Conservation (phyloP, 225 moss, liverwort and hornwort genomes). For the Climacium dendroides region DNA sequence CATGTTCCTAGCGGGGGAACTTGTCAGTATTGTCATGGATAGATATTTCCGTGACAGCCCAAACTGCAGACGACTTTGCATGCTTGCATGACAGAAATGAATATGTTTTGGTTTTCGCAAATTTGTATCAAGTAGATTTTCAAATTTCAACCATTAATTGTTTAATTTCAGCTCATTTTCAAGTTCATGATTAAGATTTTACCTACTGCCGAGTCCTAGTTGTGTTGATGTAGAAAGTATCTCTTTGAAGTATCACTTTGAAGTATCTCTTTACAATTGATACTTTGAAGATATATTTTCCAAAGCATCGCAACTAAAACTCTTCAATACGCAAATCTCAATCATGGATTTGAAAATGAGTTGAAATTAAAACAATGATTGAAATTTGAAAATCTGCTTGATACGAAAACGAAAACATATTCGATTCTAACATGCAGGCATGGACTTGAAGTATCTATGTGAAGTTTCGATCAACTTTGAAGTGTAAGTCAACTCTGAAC, state of each 20-base stretch:
- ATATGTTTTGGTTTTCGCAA: not conserved
- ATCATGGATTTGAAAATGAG: not conserved
- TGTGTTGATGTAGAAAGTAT: not conserved
- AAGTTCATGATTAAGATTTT: not conserved
- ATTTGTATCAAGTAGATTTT: not conserved
- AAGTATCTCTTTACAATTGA: not conserved
- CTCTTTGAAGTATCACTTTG: not conserved
- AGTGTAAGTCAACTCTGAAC: not conserved
- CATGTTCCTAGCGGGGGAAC: not conserved
- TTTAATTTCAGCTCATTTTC: not conserved
- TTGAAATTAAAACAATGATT: not conserved
- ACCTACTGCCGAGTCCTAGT: not conserved
- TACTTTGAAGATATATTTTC: not conserved
- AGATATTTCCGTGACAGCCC: fast-evolving
- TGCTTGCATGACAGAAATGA: not conserved
- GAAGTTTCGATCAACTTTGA: not conserved
- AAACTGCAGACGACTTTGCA: not conserved
- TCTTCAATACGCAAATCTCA: not conserved
- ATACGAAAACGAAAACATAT: not conserved
- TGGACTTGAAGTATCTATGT: not conserved
- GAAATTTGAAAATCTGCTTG: not conserved
- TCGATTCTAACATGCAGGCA: not conserved
- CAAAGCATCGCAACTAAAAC: fast-evolving
- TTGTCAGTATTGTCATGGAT: not conserved
- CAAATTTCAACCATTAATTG: not conserved